A percentile compares a stretch with the other conserved stretches of the same genome.
Conservation (phyloP, 306 rosid genomes). For the Cicer bijugum region DNA sequence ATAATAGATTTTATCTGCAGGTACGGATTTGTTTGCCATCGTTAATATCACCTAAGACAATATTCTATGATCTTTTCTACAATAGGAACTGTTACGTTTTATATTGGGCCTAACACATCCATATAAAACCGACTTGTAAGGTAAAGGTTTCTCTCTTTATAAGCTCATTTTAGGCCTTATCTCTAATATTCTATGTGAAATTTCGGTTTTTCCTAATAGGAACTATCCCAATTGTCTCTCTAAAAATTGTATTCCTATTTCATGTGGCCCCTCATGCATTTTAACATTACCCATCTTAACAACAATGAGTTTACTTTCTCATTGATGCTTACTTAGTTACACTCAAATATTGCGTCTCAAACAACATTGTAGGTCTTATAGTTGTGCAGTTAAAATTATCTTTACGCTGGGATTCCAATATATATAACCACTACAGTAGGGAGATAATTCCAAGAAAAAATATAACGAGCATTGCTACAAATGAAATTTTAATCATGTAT, state of each 20-base stretch:
- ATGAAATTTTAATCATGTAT: constrained; percentile 1
- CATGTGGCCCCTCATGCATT: constrained; percentile 1
- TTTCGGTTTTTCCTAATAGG: background rate
- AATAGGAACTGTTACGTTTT: background rate
- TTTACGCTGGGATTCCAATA: background rate
- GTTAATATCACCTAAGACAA: background rate
- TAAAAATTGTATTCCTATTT: background rate
- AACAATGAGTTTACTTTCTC: background rate
- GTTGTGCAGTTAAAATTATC: background rate
- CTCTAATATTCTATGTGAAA: too few species aligned
- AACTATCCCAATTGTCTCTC: background rate
- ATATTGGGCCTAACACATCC: too few species aligned
- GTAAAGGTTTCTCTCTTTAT: too few species aligned
- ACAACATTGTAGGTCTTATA: background rate
- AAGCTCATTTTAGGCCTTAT: too few species aligned
- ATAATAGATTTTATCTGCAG: too few species aligned
- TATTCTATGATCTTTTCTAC: constrained; percentile 2
- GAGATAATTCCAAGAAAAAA: background rate
- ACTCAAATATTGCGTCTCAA: background rate
- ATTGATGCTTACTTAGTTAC: background rate
- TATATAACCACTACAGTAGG: constrained; percentile 13
- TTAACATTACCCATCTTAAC: background rate
- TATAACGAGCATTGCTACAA: background rate
- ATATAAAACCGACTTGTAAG: too few species aligned
- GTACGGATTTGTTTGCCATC: too few species aligned